phyloP scores from a whole-genome alignment of 805 yeast species.

The Metschnikowia baotianmanensis region DNA sequence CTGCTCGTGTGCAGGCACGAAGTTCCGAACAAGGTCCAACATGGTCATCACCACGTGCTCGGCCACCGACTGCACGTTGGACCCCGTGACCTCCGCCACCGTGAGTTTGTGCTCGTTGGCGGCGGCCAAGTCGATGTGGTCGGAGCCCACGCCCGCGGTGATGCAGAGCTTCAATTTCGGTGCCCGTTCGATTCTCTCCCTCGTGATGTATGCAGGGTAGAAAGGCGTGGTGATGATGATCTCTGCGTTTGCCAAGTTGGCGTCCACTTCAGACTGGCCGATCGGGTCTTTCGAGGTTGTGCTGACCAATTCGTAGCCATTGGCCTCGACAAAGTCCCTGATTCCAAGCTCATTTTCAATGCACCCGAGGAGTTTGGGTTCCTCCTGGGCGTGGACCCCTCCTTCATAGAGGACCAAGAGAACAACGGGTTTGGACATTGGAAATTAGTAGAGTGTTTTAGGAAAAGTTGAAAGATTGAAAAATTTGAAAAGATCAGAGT shows the following conservation, averaged over 20 bases:
- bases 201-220: constrained; percentile 74
- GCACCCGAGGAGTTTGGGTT: constrained; percentile 62
- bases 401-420: constrained; percentile 60
- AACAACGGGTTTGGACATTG: constrained; percentile 34
- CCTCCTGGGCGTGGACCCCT: constrained; percentile 56
- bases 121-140: constrained; percentile 71
- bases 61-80: constrained; percentile 77
- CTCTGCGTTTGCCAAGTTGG: constrained; percentile 68
- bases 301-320: constrained; percentile 65
- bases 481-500: not conserved
- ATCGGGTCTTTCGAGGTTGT: constrained; percentile 70
- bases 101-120: constrained; percentile 62
- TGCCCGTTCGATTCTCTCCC: constrained; percentile 65
- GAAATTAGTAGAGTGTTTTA: not conserved
- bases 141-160: constrained; percentile 86
- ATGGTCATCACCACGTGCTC: constrained; percentile 79
- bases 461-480: not conserved
- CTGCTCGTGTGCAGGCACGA: constrained; percentile 75
- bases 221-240: constrained; percentile 79
- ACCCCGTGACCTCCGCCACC: constrained; percentile 79
- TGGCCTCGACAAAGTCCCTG: constrained; percentile 56
- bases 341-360: constrained; percentile 76
- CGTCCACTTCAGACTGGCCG: constrained; percentile 54
- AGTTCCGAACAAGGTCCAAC: constrained; percentile 68
- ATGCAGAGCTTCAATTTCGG: constrained; percentile 66